A percentile compares a stretch with the other conserved stretches of the same genome.
Evolutionary conservation across 805 yeast species (phyloP).

Genomic region (Candida takata): DNA sequence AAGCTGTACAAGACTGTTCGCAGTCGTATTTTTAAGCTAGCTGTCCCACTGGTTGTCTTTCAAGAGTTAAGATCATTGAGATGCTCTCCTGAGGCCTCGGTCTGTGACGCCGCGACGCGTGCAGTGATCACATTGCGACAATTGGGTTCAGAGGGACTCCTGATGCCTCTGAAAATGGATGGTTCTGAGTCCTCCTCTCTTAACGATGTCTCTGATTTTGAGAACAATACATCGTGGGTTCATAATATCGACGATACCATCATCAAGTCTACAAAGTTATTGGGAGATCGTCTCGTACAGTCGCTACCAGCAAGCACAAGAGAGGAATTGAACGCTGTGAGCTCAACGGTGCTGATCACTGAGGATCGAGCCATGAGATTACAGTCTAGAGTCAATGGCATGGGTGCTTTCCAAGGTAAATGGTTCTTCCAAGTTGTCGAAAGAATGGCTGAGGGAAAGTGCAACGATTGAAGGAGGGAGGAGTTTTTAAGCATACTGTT

Average conservation of each 20-base stretch:
- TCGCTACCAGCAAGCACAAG: conserved; percentile 3
- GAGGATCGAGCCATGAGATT: conserved; percentile 70
- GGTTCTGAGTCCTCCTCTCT: conserved; percentile 62
- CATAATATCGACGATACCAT: conserved; percentile 59
- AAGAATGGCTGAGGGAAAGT: conserved; percentile 36
- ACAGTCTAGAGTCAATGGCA: conserved; percentile 52
- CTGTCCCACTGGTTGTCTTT: conserved; percentile 69
- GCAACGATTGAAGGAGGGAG: not conserved
- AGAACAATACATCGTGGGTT: conserved; percentile 66
- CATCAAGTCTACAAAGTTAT: conserved; percentile 15
- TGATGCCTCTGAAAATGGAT: conserved; percentile 58
- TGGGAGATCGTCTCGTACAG: conserved; percentile 1
- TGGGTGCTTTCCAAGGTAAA: conserved; percentile 47
- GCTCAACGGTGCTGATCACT: conserved; percentile 48
- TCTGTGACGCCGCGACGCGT: conserved; percentile 75
- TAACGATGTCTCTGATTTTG: conserved; percentile 69
- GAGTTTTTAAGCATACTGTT: not conserved
- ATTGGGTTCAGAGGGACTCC: conserved; percentile 46
- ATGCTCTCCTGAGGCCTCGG: conserved; percentile 62
- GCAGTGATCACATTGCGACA: conserved; percentile 71
- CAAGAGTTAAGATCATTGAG: conserved; percentile 70
- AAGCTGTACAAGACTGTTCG: conserved; percentile 62
- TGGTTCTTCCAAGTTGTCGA: conserved; percentile 55
- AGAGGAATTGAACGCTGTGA: conserved; percentile 8
- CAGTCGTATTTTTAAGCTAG: conserved; percentile 48